Evolutionary conservation across 257 asterid genomes (phyloP).

Genomic region (Lavandula angustifolia): DNA sequence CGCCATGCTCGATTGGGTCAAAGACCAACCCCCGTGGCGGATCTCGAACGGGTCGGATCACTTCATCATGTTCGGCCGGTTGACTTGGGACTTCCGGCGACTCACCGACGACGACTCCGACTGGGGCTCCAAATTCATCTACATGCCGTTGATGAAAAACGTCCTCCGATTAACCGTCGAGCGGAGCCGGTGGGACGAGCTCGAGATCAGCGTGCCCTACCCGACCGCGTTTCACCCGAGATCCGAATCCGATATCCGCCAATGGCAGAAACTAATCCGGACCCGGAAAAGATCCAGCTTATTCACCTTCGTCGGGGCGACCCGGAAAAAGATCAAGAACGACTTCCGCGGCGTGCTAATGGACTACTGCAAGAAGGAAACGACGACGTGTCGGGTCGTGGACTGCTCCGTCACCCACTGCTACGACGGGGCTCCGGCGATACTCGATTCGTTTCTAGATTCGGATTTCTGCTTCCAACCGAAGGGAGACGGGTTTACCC

Average conservation of each 20-base stretch:
- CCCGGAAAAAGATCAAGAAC: conserved; percentile 49
- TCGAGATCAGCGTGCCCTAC: conserved; percentile 62
- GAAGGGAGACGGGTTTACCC: conserved; percentile 60
- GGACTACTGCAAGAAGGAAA: conserved; percentile 43
- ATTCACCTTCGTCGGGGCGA: conserved; percentile 60
- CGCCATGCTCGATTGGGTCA: conserved; percentile 53
- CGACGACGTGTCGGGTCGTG: conserved; percentile 36
- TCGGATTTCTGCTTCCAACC: conserved; percentile 69
- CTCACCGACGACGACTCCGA: conserved; percentile 43
- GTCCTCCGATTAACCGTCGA: conserved; percentile 52
- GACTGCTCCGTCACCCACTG: conserved; percentile 52
- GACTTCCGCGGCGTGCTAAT: conserved; percentile 55
- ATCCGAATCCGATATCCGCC: conserved; percentile 46
- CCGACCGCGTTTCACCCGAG: conserved; percentile 72
- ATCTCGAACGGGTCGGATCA: conserved; percentile 60
- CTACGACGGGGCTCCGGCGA: conserved; percentile 55
- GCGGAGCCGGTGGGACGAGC: conserved; percentile 47
- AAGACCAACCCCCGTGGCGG: conserved; percentile 42
- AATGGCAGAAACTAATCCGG: conserved; percentile 47
- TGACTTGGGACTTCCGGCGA: conserved; percentile 68
- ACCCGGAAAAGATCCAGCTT: conserved; percentile 32
- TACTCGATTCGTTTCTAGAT: conserved; percentile 51
- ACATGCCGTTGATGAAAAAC: conserved; percentile 61
- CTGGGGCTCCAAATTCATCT: conserved; percentile 58
- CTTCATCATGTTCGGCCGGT: conserved; percentile 54